Percentiles rank a stretch among this genome's conserved stretches.
phyloP scores from a whole-genome alignment of 169 alveolate species.

The Cryptosporidium canis region DNA sequence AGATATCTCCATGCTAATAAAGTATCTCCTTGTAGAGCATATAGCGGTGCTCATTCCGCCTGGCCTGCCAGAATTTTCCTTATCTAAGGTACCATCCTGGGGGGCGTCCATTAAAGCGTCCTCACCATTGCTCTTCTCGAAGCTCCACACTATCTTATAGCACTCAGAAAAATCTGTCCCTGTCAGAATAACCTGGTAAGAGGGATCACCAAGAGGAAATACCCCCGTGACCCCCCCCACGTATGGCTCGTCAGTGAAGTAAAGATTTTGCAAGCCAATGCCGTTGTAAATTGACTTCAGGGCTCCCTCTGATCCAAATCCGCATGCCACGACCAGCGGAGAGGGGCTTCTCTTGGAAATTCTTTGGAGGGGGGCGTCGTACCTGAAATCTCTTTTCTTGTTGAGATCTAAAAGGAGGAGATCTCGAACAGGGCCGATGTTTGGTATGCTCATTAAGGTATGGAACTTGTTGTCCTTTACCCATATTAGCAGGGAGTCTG shows the following conservation, averaged over 20 bases:
- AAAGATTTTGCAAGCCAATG: constrained; percentile 8
- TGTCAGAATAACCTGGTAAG: neutral
- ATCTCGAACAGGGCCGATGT: constrained; percentile 63
- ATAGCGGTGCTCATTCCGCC: neutral
- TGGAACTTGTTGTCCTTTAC: constrained; percentile 10
- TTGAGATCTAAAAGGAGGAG: constrained; percentile 3
- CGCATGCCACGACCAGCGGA: constrained; percentile 53
- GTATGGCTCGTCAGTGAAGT: neutral
- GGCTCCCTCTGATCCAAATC: constrained; percentile 58
- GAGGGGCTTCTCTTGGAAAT: neutral
- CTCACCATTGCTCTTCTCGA: neutral
- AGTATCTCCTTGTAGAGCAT: neutral
- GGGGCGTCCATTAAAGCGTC: neutral
- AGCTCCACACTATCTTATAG: constrained; percentile 11
- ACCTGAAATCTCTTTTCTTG: neutral
- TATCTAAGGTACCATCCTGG: neutral
- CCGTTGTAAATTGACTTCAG: constrained; percentile 51
- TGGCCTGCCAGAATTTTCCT: neutral
- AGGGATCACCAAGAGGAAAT: neutral
- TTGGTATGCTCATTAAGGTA: neutral
- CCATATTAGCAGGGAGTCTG: constrained; percentile 36
- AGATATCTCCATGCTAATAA: constrained; percentile 4
- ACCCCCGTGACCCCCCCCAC: neutral
- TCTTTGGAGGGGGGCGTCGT: neutral
- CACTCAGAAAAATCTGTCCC: constrained; percentile 1